These are phyloP conservation scores for Leccinum pachyderme DNA, from an alignment of 1,284 basidiomycete species.

Conservation along the genomic window DNA sequence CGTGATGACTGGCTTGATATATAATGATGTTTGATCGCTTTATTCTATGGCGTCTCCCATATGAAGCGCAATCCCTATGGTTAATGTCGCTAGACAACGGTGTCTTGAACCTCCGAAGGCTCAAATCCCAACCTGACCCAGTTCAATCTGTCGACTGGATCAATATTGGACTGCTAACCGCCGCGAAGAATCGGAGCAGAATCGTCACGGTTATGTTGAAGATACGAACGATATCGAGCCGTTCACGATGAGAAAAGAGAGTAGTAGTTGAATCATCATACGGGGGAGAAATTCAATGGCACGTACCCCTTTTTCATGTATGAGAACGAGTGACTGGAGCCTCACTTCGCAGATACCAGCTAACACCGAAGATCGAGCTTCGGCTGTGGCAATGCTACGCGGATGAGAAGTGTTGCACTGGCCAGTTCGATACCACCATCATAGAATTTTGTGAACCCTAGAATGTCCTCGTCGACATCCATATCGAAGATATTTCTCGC, in stretches of 20 bases:
- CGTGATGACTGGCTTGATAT: too few relatives aligned
- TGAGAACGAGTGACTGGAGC: background rate
- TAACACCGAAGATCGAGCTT: background rate
- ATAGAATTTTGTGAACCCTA: background rate
- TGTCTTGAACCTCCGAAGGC: constrained; percentile 8
- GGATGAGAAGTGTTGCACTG: background rate
- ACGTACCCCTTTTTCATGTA: background rate
- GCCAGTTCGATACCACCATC: background rate
- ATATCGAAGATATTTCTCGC: too few relatives aligned
- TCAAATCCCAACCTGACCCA: background rate
- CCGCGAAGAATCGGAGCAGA: background rate
- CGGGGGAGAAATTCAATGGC: background rate
- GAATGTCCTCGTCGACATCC: too few relatives aligned
- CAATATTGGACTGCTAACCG: background rate
- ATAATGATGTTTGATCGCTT: too few relatives aligned
- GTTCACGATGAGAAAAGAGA: background rate
- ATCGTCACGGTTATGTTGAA: background rate
- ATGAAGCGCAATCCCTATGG: too few relatives aligned
- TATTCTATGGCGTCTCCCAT: too few relatives aligned
- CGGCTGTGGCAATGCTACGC: background rate
- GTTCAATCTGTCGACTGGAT: background rate
- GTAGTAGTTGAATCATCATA: background rate
- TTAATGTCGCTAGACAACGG: too few relatives aligned
- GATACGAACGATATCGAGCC: background rate
- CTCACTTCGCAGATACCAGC: background rate